Evolutionary conservation across 2,329 filamentous ascomycete species (phyloP), one percentile per base, ranked within the genome.

Genomic region (Chaetomiaceae sp.): DNA sequence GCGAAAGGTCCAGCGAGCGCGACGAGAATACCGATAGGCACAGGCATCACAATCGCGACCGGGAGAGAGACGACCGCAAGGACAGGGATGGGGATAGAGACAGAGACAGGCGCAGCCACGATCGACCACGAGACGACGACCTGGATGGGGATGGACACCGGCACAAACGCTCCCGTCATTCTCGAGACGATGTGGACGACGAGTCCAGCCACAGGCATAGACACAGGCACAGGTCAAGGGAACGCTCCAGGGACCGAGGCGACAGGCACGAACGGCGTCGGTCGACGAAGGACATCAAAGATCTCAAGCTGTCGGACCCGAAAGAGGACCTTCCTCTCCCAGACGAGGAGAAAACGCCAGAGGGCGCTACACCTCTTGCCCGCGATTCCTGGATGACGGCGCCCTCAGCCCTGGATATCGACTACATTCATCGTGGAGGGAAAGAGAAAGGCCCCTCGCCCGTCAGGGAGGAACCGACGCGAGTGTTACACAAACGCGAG

Each of bases 301-400:
- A 72, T 45, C 55, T 69, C 30, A 78, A 77, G 50, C 62, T 59
- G 1, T 66, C 71, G 5, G 75, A 78, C 55, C 67, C 71, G 0
- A 77, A 79, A 53, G 69, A 75, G 46, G 75, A 80, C 51, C 60
- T 76, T 0, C 76, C 76, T 2, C 58, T 76, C 4, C 77, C 75
- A 1, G 71, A 80, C 31, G 77, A 81, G 19, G 74, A 76, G 55
- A 70, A 72, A 30, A 50, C 58, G 4, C 53, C 68, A 3, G 52
- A 61, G 3, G 58, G 60, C 56, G 61, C 55, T 58, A 67, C 63
- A 53, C 64, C 68, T 1, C 62, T 84, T 27, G 78, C 83, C 58
- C 82, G 95, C 56, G 93, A 97, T 67, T 81, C 86, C 0, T 99
- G 95, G 91, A 99, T 99, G 93, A 85, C 90, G 53, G 86, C 86